phyloP scores from a whole-genome alignment of 1,284 basidiomycete species.

The Malassezia yamatoensis region DNA sequence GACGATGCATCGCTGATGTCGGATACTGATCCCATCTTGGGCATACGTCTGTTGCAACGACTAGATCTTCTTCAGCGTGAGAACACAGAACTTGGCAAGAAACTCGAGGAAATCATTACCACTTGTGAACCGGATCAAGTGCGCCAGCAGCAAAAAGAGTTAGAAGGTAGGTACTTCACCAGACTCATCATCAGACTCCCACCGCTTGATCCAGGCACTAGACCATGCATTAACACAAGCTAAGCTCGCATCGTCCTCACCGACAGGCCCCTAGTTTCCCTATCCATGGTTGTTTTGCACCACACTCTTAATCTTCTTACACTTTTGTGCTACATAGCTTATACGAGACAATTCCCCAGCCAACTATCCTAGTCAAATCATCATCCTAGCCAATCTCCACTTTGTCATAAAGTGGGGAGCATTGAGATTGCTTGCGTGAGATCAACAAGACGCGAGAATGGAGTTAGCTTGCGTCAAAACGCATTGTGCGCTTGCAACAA shows the following conservation, averaged over 20 bases:
- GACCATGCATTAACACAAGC: slow-evolving; percentile 1
- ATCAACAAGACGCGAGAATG: too few species aligned
- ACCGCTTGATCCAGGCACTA: slow-evolving; percentile 7
- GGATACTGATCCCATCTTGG: slow-evolving; percentile 2
- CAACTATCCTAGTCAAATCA: too few species aligned
- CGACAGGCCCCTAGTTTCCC: too few species aligned
- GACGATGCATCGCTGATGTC: not conserved
- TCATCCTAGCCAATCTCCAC: too few species aligned
- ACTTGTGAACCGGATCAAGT: not conserved
- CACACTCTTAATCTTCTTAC: too few species aligned
- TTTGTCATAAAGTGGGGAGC: too few species aligned
- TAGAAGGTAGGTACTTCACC: slow-evolving; percentile 5
- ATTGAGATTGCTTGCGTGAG: too few species aligned
- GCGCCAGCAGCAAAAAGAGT: not conserved
- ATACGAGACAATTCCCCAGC: not conserved
- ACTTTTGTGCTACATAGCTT: not conserved
- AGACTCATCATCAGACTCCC: slow-evolving; percentile 12
- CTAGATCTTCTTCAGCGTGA: slow-evolving; percentile 12
- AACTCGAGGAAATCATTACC: not conserved
- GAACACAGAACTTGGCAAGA: slow-evolving; percentile 8
- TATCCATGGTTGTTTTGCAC: too few species aligned
- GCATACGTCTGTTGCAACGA: slow-evolving; percentile 10
- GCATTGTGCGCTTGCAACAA: too few species aligned
- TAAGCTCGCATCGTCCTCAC: not conserved
- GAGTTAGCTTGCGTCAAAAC: too few species aligned